phyloP scores from a whole-genome alignment of 2,329 filamentous ascomycete genomes.

The Esteya vermicola region DNA sequence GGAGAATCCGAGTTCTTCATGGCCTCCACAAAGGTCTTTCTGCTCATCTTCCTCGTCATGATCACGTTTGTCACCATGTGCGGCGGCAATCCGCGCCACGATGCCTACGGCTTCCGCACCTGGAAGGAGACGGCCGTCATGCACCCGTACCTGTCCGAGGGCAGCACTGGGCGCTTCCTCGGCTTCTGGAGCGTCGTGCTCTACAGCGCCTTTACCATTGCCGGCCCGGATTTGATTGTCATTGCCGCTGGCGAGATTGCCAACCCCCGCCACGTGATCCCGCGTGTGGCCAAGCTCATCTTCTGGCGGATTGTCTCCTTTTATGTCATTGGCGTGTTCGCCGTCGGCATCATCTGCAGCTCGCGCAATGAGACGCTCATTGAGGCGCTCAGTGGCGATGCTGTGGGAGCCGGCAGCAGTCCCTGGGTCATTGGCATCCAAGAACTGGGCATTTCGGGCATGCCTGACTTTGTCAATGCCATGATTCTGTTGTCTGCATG shows the following conservation, averaged over 20 bases:
- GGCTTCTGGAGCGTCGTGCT: slow-evolving; percentile 13
- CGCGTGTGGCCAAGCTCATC: slow-evolving; percentile 51
- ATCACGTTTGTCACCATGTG: slow-evolving; percentile 39
- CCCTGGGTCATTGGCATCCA: slow-evolving; percentile 37
- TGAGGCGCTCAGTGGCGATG: slow-evolving; percentile 22
- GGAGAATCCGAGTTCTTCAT: slow-evolving; percentile 31
- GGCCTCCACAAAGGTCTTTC: slow-evolving; percentile 25
- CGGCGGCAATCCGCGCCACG: slow-evolving; percentile 35
- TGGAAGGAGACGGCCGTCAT: slow-evolving; percentile 28
- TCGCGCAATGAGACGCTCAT: slow-evolving; percentile 34
- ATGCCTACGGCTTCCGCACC: slow-evolving; percentile 26
- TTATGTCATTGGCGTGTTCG: slow-evolving; percentile 48
- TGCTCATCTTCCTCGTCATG: slow-evolving; percentile 42
- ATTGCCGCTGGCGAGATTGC: slow-evolving; percentile 55
- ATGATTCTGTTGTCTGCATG: slow-evolving; percentile 43
- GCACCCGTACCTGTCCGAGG: slow-evolving; percentile 18
- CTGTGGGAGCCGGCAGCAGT: slow-evolving; percentile 32
- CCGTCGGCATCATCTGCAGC: slow-evolving; percentile 52
- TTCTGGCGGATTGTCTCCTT: slow-evolving; percentile 57
- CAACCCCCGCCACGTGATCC: slow-evolving; percentile 51
- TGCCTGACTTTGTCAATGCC: slow-evolving; percentile 47
- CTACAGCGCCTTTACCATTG: slow-evolving; percentile 23
- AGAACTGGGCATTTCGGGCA: slow-evolving; percentile 29
- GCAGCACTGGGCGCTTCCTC: slow-evolving; percentile 20
- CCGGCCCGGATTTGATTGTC: slow-evolving; percentile 46